These are phyloP conservation scores for Pyricularia sp. DNA, from an alignment of 2,329 filamentous ascomycete genomes.

Conservation along the genomic window DNA sequence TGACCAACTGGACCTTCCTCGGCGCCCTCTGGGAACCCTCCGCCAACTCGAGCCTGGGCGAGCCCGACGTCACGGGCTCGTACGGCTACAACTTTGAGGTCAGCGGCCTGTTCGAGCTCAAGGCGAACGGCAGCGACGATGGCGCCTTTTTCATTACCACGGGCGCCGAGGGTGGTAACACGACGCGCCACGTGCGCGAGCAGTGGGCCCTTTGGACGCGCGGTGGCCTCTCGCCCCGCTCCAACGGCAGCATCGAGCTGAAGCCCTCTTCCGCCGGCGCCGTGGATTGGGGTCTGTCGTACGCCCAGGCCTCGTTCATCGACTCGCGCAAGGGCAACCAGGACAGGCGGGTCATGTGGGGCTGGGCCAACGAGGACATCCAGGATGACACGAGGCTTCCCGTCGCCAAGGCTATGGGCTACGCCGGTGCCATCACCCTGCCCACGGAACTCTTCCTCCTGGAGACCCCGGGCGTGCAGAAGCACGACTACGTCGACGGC, in stretches of 20 bases:
- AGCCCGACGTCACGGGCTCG: constrained; percentile 2
- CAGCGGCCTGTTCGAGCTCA: not conserved
- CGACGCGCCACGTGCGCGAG: constrained; percentile 2
- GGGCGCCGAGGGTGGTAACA: constrained; percentile 1
- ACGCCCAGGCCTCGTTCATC: not conserved
- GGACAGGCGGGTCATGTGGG: constrained; percentile 2
- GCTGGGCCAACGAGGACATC: constrained; percentile 5
- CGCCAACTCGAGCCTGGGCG: not conserved
- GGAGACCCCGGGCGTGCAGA: not conserved
- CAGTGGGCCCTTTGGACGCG: constrained; percentile 1
- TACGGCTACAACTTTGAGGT: constrained; percentile 5
- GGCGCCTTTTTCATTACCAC: not conserved
- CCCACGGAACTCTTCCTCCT: not conserved
- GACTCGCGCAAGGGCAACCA: constrained; percentile 1
- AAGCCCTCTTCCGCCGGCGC: not conserved
- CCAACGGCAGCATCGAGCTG: not conserved
- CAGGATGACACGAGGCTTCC: not conserved
- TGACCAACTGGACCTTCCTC: constrained; percentile 2
- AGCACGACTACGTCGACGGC: not conserved
- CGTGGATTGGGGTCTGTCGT: constrained; percentile 2
- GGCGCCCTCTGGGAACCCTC: constrained; percentile 1
- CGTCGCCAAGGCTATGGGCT: not conserved
- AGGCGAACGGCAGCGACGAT: not conserved
- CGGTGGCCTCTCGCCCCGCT: not conserved
- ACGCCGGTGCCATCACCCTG: constrained; percentile 1